Conservation (phyloP, 164 flowering plant genomes). For the Magnolia changhungtana region DNA sequence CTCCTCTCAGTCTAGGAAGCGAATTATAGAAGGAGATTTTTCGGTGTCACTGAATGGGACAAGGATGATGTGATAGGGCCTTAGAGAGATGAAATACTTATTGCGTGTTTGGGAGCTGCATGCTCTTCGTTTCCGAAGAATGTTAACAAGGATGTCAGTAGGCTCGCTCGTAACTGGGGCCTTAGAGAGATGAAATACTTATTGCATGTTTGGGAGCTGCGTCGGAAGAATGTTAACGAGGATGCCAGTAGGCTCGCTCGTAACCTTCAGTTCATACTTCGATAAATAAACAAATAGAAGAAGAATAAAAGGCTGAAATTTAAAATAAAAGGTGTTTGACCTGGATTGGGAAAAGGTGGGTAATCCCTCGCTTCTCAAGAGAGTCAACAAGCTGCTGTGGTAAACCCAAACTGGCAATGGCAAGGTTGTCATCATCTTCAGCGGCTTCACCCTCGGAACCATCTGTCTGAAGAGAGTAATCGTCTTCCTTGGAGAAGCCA, state of each 20-base stretch:
- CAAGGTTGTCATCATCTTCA: constrained; percentile 35
- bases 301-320: background rate
- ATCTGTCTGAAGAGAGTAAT: constrained; percentile 12
- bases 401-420: constrained; percentile 41
- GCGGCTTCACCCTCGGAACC: background rate
- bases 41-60: too few relatives aligned
- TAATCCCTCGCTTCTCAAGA: constrained; percentile 61
- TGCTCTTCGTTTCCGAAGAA: background rate
- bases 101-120: background rate
- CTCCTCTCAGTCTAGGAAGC: too few relatives aligned
- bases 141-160: background rate
- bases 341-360: constrained; percentile 74
- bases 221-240: background rate
- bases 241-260: background rate
- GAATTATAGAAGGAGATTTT: too few relatives aligned
- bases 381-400: constrained; percentile 50
- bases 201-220: background rate
- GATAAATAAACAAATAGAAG: background rate
- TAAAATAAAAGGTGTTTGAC: constrained; percentile 17
- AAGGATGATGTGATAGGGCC: too few relatives aligned
- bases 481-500: constrained; percentile 22
- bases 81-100: background rate
- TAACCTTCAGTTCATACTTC: background rate
- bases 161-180: background rate
- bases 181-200: background rate